phyloP scores from a whole-genome alignment of 345 rosid genomes.

The Populus nigra region DNA sequence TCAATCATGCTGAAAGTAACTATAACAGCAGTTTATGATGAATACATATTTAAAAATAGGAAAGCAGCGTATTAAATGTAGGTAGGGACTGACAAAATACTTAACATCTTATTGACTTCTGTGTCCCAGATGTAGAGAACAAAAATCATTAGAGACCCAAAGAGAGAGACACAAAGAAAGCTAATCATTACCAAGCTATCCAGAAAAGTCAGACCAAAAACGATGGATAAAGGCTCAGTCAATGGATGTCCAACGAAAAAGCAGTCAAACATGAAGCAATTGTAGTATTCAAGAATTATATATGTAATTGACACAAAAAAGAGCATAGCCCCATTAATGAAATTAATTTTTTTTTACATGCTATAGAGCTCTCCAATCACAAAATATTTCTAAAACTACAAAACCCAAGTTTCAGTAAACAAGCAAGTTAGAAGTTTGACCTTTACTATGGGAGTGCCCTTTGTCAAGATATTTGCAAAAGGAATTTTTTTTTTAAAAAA shows the following conservation, averaged over 20 bases:
- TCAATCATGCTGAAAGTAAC: neutral
- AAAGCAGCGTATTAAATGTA: neutral
- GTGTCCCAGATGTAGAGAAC: neutral
- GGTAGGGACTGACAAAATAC: neutral
- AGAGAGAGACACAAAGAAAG: no score
- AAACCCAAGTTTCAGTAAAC: neutral
- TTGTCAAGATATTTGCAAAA: neutral
- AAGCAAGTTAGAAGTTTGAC: neutral
- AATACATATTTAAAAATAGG: neutral
- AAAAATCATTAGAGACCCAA: no score
- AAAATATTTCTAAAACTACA: neutral
- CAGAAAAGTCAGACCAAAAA: neutral
- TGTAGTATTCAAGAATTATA: neutral
- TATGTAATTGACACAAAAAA: neutral
- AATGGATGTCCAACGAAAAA: neutral
- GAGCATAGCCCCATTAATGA: neutral
- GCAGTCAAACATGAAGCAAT: neutral
- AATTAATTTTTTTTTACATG: neutral
- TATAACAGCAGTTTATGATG: neutral
- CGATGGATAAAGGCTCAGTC: neutral
- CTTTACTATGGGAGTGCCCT: neutral
- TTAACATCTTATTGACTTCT: neutral
- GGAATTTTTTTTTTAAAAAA: neutral
- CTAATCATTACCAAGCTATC: neutral
- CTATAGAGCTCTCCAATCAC: neutral